Conservation (phyloP, 176 grass and related monocot species). For the Carex scoparia region DNA sequence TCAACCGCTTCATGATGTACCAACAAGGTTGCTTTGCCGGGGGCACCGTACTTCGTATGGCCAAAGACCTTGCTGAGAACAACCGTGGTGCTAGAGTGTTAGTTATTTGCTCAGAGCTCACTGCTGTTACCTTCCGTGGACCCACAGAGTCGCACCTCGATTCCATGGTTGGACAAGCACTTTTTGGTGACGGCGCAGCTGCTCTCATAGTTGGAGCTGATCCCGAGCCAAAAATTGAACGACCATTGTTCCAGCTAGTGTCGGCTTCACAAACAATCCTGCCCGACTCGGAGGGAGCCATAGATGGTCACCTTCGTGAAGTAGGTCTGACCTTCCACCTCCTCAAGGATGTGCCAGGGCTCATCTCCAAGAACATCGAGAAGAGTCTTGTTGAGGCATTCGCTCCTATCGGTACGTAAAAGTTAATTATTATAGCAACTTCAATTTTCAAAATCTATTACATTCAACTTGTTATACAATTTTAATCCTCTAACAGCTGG, state of each 20-base stretch:
- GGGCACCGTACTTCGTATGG: neutral
- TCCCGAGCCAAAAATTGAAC: neutral
- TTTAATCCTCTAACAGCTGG: neutral
- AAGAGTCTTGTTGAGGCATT: constrained; percentile 6
- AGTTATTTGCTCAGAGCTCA: constrained; percentile 15
- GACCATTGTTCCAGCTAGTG: neutral
- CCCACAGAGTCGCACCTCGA: neutral
- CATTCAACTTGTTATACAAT: neutral
- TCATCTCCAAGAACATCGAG: neutral
- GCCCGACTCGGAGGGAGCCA: constrained; percentile 3
- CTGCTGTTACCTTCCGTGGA: constrained; percentile 8
- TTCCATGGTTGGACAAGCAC: constrained; percentile 9
- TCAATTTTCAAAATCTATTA: neutral
- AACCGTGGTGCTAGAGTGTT: constrained; percentile 1
- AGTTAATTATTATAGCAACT: neutral
- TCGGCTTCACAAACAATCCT: neutral
- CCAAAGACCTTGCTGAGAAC: constrained; percentile 14
- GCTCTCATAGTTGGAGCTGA: neutral
- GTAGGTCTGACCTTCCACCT: constrained; percentile 1
- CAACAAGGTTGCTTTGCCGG: neutral
- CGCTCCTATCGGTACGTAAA: constrained; percentile 8
- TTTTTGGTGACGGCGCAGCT: neutral
- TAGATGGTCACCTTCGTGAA: constrained; percentile 2
- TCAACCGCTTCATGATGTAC: constrained; percentile 20
- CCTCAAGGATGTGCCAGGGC: neutral